Conservation (phyloP, 495 filamentous ascomycete genomes). For the Paragyromitra xinjiangensis region DNA sequence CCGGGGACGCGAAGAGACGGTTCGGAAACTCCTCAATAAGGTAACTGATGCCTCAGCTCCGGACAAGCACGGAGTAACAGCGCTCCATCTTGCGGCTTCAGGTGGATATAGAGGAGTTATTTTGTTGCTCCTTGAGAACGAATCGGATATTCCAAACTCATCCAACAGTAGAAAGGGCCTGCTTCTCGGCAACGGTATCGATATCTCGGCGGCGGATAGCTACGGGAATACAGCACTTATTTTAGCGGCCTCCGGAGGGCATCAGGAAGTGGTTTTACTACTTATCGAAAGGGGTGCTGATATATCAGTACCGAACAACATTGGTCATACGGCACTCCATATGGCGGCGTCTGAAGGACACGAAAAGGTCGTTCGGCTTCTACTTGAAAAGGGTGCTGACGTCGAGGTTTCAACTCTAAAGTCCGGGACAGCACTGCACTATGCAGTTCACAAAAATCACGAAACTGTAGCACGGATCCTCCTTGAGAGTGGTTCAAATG, state of each 20-base stretch:
- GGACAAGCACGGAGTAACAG: not conserved
- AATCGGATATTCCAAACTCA: not conserved
- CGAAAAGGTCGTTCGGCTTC: not conserved
- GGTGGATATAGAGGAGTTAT: not conserved
- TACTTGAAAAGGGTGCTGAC: not conserved
- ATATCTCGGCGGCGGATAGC: not conserved
- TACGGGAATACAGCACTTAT: not conserved
- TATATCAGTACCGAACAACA: not conserved
- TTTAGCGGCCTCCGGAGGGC: not conserved
- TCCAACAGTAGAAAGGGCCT: not conserved
- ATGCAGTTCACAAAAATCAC: not conserved
- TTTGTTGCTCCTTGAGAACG: not conserved
- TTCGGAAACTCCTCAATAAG: not conserved
- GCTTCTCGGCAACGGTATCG: not conserved
- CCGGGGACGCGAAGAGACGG: not conserved
- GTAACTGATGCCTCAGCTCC: not conserved
- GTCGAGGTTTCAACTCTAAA: not conserved
- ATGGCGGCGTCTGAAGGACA: not conserved
- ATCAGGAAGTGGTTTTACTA: not conserved
- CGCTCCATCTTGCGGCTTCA: not conserved
- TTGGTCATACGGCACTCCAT: not conserved
- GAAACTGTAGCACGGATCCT: not conserved
- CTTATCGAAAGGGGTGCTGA: not conserved
- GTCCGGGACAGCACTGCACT: not conserved
- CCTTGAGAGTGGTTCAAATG: not conserved